These are phyloP conservation scores for Camellia sinensis DNA, from an alignment of 148 eudicot genomes.

Conservation along the genomic window DNA sequence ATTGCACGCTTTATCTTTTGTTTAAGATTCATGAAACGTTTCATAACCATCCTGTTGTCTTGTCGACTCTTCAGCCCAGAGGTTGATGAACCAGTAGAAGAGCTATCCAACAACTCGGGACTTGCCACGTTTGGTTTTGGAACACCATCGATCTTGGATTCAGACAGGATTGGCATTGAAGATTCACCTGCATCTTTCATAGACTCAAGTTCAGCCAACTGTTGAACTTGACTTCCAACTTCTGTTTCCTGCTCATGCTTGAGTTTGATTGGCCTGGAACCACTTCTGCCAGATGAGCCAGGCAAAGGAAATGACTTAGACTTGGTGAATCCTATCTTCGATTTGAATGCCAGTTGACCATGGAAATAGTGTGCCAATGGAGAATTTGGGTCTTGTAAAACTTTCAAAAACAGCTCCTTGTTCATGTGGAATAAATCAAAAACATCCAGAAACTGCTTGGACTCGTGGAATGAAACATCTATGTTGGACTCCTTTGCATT, in stretches of 20 bases:
- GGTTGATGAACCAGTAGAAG: slow-evolving; percentile 8
- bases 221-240: not conserved
- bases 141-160: not conserved
- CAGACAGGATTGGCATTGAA: not conserved
- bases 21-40: slow-evolving; percentile 52
- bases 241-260: slow-evolving; percentile 11
- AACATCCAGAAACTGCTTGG: slow-evolving; percentile 48
- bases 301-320: slow-evolving; percentile 48
- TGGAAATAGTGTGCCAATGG: slow-evolving; percentile 31
- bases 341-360: slow-evolving; percentile 20
- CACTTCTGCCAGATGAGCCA: slow-evolving; percentile 16
- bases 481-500: slow-evolving; percentile 21
- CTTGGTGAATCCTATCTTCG: slow-evolving; percentile 32
- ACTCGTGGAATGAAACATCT: slow-evolving; percentile 41
- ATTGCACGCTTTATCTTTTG: slow-evolving; percentile 63
- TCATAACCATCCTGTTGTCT: slow-evolving; percentile 22
- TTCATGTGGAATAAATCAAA: slow-evolving; percentile 40
- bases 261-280: not conserved
- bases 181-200: not conserved
- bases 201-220: slow-evolving; percentile 2
- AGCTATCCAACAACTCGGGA: slow-evolving; percentile 7
- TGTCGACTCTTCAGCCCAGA: slow-evolving; percentile 13
- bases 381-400: slow-evolving; percentile 43
- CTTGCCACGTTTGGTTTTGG: slow-evolving; percentile 3
- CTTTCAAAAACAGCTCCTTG: slow-evolving; percentile 49